Conservation (phyloP, 1,139 yeast genomes). For the Pichia sp. region DNA sequence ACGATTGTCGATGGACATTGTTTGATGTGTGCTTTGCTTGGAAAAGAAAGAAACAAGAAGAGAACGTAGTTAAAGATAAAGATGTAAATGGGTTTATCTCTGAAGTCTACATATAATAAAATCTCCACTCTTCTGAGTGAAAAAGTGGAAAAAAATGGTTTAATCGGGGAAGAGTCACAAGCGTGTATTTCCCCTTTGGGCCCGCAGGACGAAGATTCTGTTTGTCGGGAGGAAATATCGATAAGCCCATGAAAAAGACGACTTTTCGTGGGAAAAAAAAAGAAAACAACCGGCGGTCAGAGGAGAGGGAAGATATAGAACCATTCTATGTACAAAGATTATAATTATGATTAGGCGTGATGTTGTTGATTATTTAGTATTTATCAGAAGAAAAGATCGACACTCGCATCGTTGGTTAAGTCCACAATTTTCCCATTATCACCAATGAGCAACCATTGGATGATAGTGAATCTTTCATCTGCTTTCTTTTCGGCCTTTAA, state of each 20-base stretch:
- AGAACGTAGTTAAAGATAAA: no score
- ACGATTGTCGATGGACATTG: conserved; percentile 12
- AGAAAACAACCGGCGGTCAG: no score
- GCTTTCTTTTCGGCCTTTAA: conserved; percentile 57
- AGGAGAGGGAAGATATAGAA: no score
- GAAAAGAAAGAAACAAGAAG: background rate
- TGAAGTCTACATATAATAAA: no score
- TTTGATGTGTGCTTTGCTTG: no score
- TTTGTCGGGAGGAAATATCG: background rate
- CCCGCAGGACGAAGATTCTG: background rate
- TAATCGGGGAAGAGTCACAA: background rate
- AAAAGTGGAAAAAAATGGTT: background rate
- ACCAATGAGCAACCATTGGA: conserved; percentile 50
- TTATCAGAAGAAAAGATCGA: conserved; percentile 28
- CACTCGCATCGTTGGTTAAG: conserved; percentile 44
- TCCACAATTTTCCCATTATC: conserved; percentile 39
- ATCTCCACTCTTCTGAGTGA: background rate
- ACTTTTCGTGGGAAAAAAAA: background rate
- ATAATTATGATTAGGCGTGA: background rate
- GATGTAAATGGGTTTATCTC: no score
- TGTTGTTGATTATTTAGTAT: background rate
- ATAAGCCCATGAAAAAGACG: no score
- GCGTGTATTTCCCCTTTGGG: background rate
- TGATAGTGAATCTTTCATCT: conserved; percentile 51
- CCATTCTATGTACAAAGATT: background rate